phyloP scores from a whole-genome alignment of 441 rosid species.

The Arabidopsis hybrid region DNA sequence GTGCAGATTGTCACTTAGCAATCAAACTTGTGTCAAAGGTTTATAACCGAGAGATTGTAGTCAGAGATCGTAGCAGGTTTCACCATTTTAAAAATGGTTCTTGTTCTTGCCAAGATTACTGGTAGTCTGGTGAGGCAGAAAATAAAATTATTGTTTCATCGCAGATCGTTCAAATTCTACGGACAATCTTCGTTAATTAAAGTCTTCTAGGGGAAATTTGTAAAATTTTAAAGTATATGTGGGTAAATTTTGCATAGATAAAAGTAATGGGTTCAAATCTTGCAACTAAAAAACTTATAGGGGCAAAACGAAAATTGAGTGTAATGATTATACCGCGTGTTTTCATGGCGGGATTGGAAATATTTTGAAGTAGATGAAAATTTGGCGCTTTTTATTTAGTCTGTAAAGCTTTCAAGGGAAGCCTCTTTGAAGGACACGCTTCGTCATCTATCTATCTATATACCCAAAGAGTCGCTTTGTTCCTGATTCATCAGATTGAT shows the following conservation, averaged over 20 bases:
- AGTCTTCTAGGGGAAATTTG: not conserved
- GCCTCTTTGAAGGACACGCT: slow-evolving; percentile 28
- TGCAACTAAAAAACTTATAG: not conserved
- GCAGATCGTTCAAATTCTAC: not conserved
- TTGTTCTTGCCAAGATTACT: slow-evolving; percentile 82
- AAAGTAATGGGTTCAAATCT: not conserved
- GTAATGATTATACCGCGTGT: not conserved
- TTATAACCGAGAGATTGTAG: slow-evolving; percentile 66
- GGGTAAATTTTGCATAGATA: not conserved
- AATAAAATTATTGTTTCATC: not conserved
- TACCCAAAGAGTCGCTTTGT: not conserved
- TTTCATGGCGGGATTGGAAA: slow-evolving; percentile 36
- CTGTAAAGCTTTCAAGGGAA: slow-evolving; percentile 32
- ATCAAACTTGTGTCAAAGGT: slow-evolving; percentile 74
- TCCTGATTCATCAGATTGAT: not conserved
- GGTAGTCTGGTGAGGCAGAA: slow-evolving; percentile 47
- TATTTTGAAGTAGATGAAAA: not conserved
- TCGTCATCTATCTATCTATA: slow-evolving; percentile 9
- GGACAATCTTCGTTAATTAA: not conserved
- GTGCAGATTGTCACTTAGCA: slow-evolving; percentile 81
- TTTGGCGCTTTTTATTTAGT: slow-evolving; percentile 19
- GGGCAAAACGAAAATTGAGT: not conserved
- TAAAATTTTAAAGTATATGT: not conserved
- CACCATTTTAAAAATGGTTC: slow-evolving; percentile 75
- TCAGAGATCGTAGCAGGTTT: slow-evolving; percentile 80